These are phyloP conservation scores for Sicyos baderoa DNA, from an alignment of 306 rosid genomes.

Conservation along the genomic window DNA sequence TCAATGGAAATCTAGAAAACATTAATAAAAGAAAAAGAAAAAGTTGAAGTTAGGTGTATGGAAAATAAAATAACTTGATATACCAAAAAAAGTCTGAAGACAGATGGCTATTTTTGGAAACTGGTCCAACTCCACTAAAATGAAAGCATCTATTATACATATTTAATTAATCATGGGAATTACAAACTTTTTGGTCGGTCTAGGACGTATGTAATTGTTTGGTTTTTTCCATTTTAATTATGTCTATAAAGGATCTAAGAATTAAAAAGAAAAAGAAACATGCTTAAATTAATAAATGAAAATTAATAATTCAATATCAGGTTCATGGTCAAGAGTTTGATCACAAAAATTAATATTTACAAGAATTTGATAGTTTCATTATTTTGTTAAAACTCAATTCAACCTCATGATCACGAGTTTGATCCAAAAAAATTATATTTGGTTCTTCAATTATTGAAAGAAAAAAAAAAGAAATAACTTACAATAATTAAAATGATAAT, in stretches of 20 bases:
- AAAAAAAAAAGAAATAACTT: too few species aligned
- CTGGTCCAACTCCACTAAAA: neutral
- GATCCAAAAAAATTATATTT: too few species aligned
- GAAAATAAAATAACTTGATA: neutral
- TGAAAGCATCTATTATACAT: neutral
- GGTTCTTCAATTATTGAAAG: too few species aligned
- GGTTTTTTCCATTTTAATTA: neutral
- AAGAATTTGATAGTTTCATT: too few species aligned
- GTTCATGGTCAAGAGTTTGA: too few species aligned
- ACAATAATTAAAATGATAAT: too few species aligned
- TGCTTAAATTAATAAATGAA: too few species aligned
- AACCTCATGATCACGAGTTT: too few species aligned
- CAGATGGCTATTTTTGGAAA: neutral
- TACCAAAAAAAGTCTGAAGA: neutral
- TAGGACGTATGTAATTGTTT: neutral
- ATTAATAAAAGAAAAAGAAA: neutral
- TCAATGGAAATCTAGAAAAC: too few species aligned
- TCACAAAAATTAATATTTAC: too few species aligned
- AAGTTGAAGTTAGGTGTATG: neutral
- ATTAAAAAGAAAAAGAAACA: neutral
- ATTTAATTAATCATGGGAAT: neutral
- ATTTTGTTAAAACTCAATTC: too few species aligned
- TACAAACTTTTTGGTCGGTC: constrained; percentile 13
- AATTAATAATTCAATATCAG: too few species aligned
- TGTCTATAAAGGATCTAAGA: neutral